Conservation (phyloP, 2,329 filamentous ascomycete genomes). For the Hypoxylon sp. region DNA sequence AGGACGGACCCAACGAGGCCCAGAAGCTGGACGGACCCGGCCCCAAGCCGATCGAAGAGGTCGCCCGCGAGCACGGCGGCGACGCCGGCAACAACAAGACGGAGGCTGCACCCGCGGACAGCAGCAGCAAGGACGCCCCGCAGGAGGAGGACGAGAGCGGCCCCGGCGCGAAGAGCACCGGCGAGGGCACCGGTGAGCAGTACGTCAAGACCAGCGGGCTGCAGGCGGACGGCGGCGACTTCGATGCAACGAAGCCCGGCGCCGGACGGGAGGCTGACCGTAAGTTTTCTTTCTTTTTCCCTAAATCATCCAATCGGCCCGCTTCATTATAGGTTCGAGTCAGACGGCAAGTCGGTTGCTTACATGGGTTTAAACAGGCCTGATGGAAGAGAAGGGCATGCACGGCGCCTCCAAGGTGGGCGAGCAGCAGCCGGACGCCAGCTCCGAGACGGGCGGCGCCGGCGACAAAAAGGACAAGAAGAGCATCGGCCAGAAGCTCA, state of each 20-base stretch:
- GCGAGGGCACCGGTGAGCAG: conserved; percentile 65
- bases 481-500: conserved; percentile 72
- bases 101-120: conserved; percentile 46
- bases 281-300: conserved; percentile 53
- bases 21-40: conserved; percentile 57
- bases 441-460: conserved; percentile 32
- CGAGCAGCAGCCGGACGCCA: conserved; percentile 32
- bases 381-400: conserved; percentile 66
- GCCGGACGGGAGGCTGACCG: conserved; percentile 75
- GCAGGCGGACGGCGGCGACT: conserved; percentile 73
- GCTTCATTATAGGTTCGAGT: too few species aligned
- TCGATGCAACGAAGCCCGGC: conserved; percentile 72
- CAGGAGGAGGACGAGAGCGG: conserved; percentile 39
- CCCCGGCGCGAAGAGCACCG: conserved; percentile 50
- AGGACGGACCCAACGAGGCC: conserved; percentile 50
- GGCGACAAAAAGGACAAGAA: conserved; percentile 52
- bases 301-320: too few species aligned
- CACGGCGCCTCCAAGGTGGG: conserved; percentile 45
- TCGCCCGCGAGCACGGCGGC: conserved; percentile 48
- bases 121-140: conserved; percentile 44
- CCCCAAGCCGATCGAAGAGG: conserved; percentile 56
- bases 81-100: conserved; percentile 43
- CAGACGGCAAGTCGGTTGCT: too few species aligned
- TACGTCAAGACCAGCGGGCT: conserved; percentile 70
- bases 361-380: conserved; percentile 53